phyloP scores from a whole-genome alignment of 108 stramenopile species.

The Skeletonema potamos region DNA sequence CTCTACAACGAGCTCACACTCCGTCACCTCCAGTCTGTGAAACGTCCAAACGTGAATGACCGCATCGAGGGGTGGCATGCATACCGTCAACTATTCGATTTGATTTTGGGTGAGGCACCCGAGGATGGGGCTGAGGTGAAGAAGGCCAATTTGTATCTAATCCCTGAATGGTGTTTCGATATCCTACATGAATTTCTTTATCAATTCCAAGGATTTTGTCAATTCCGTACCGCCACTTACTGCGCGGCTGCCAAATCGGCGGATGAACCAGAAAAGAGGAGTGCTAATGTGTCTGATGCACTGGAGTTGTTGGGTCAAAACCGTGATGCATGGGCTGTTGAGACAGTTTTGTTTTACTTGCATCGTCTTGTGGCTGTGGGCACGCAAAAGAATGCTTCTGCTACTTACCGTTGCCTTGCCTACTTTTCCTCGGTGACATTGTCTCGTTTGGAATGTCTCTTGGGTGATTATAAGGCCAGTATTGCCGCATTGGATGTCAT shows the following conservation, averaged over 20 bases:
- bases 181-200: slow-evolving; percentile 99
- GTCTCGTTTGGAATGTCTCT: slow-evolving; percentile 92
- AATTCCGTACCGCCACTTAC: slow-evolving; percentile 84
- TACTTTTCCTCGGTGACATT: slow-evolving; percentile 94
- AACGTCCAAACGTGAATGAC: slow-evolving; percentile 78
- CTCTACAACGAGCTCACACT: slow-evolving; percentile 85
- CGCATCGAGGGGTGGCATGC: slow-evolving; percentile 90
- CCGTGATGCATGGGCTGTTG: slow-evolving; percentile 92
- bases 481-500: slow-evolving; percentile 71
- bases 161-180: slow-evolving; percentile 97
- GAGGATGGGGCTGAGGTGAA: slow-evolving; percentile 26
- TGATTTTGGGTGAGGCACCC: slow-evolving; percentile 68
- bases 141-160: slow-evolving; percentile 64
- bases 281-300: slow-evolving; percentile 76
- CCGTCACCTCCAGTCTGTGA: slow-evolving; percentile 83
- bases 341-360: slow-evolving; percentile 91
- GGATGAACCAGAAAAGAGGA: slow-evolving; percentile 39
- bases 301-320: slow-evolving; percentile 55
- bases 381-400: slow-evolving; percentile 45
- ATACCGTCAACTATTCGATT: slow-evolving; percentile 85
- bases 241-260: slow-evolving; percentile 61
- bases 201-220: slow-evolving; percentile 98
- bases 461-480: slow-evolving; percentile 92
- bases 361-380: slow-evolving; percentile 82
- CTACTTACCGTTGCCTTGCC: slow-evolving; percentile 82